A percentile compares a stretch with the other conserved stretches of the same genome.
phyloP scores from a whole-genome alignment of 306 rosid genomes.

The Pachyrhizus erosus region DNA sequence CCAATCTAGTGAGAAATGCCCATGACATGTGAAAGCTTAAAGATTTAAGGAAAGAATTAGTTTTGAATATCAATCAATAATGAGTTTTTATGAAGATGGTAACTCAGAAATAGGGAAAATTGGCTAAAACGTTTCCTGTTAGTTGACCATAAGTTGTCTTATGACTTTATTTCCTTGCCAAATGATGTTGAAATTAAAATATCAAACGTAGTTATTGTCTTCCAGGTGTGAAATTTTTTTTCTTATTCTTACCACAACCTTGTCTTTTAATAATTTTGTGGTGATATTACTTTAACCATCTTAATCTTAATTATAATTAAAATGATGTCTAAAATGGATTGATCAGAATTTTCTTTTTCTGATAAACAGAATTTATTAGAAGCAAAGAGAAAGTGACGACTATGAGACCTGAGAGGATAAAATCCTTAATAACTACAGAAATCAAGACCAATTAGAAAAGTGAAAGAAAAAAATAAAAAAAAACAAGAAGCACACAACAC shows the following conservation, averaged over 20 bases:
- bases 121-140: slow-evolving; percentile 6
- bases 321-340: not conserved
- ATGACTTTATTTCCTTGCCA: not conserved
- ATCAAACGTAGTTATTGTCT: slow-evolving; percentile 1
- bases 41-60: not conserved
- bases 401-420: not conserved
- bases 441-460: not conserved
- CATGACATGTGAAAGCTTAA: slow-evolving; percentile 9
- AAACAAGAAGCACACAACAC: not conserved
- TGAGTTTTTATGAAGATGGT: not conserved
- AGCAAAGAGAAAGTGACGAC: not conserved
- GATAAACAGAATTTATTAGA: not conserved
- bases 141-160: not conserved
- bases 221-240: not conserved
- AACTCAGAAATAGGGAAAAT: not conserved
- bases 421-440: not conserved
- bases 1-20: slow-evolving; percentile 10
- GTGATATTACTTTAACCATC: not conserved
- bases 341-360: not conserved
- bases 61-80: slow-evolving; percentile 20
- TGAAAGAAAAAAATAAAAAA: not conserved
- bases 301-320: not conserved
- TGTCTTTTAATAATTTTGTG: not conserved
- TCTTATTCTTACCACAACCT: not conserved
- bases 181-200: not conserved